Evolutionary conservation across 306 rosid genomes (phyloP).

Genomic region (Castanospermum australe): DNA sequence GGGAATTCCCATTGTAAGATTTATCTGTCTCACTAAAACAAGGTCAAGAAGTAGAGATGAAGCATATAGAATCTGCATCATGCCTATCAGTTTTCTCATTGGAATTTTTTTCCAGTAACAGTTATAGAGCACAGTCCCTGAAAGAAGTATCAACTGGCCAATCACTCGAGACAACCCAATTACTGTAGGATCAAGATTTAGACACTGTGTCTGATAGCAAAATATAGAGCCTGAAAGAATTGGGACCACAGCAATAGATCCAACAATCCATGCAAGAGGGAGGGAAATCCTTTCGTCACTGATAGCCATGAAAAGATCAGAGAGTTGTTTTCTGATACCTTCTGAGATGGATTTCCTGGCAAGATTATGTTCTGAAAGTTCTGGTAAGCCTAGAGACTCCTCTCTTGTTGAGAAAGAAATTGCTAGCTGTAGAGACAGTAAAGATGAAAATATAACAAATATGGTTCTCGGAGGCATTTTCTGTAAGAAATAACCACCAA

Average conservation of each 20-base stretch:
- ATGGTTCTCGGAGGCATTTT: slow-evolving; percentile 60
- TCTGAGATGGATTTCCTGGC: slow-evolving; percentile 42
- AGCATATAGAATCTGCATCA: slow-evolving; percentile 64
- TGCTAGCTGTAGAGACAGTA: slow-evolving; percentile 61
- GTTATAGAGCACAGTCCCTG: slow-evolving; percentile 61
- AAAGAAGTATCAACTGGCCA: slow-evolving; percentile 82
- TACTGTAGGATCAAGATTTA: slow-evolving; percentile 68
- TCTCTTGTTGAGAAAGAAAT: slow-evolving; percentile 60
- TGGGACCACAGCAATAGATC: slow-evolving; percentile 74
- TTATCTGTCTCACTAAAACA: slow-evolving; percentile 65
- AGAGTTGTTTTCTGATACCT: slow-evolving; percentile 50
- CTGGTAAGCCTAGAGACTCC: slow-evolving; percentile 62
- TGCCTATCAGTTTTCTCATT: slow-evolving; percentile 57
- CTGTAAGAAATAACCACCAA: slow-evolving; percentile 71
- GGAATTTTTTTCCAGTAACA: slow-evolving; percentile 59
- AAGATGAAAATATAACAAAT: slow-evolving; percentile 56
- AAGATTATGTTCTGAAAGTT: slow-evolving; percentile 32
- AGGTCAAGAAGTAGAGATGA: slow-evolving; percentile 77
- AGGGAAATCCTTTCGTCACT: slow-evolving; percentile 42
- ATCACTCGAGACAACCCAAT: slow-evolving; percentile 74
- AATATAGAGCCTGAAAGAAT: slow-evolving; percentile 78
- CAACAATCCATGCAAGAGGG: slow-evolving; percentile 78
- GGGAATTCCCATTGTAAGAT: slow-evolving; percentile 64
- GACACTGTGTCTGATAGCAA: slow-evolving; percentile 84
- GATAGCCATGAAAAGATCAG: slow-evolving; percentile 51